These are phyloP conservation scores for Prunus armeniaca DNA, from an alignment of 306 rosid species.

Conservation along the genomic window DNA sequence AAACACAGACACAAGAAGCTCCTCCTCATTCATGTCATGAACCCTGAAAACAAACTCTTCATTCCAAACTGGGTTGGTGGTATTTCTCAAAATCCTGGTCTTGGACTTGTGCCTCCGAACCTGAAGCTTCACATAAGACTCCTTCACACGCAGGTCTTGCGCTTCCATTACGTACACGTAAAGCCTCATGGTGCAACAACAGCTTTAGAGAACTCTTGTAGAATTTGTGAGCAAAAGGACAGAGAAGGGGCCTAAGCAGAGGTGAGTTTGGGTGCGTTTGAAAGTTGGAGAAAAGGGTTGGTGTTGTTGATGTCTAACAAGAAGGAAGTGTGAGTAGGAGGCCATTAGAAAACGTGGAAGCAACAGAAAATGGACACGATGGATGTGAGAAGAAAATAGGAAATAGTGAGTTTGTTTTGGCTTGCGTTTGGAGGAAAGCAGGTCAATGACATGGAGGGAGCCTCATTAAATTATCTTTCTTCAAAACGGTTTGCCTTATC, in stretches of 20 bases:
- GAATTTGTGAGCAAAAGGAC: neutral
- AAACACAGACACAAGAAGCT: constrained; percentile 49
- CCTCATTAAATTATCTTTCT: too few species aligned
- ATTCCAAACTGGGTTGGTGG: constrained; percentile 57
- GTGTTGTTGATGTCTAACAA: neutral
- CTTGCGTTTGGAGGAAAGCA: neutral
- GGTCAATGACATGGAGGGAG: neutral
- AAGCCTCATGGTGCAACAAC: constrained; percentile 40
- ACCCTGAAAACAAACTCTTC: constrained; percentile 71
- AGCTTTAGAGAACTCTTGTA: neutral
- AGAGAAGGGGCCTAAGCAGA: neutral
- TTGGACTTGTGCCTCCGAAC: constrained; percentile 59
- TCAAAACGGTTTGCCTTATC: neutral
- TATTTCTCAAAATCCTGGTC: constrained; percentile 48
- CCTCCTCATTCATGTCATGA: constrained; percentile 43
- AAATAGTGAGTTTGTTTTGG: constrained; percentile 22
- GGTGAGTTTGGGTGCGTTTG: constrained; percentile 24
- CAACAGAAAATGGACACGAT: constrained; percentile 39
- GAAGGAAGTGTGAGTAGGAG: constrained; percentile 2
- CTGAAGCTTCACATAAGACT: constrained; percentile 61
- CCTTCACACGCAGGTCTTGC: constrained; percentile 43
- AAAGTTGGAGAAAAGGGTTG: constrained; percentile 3
- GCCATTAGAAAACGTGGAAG: constrained; percentile 44
- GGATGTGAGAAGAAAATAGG: constrained; percentile 14
- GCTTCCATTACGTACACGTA: constrained; percentile 75